These are phyloP conservation scores for Boletus huronensis DNA, from an alignment of 768 basidiomycete species.

Conservation along the genomic window DNA sequence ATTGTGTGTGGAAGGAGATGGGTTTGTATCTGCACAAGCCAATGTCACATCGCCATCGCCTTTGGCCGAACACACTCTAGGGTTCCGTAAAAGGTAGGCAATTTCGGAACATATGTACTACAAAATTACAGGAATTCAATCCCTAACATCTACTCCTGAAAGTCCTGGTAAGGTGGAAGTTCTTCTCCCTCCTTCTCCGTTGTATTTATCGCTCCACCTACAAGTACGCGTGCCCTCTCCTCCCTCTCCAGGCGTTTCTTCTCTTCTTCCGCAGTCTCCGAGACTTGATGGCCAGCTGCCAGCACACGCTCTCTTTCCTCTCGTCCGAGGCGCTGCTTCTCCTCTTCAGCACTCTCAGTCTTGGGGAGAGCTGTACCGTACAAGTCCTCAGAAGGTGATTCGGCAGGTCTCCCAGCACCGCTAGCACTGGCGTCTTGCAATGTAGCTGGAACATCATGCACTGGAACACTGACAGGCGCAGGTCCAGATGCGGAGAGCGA, in stretches of 20 bases:
- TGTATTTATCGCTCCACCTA: conserved; percentile 24
- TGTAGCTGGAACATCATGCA: not conserved
- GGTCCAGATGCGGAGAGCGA: conserved; percentile 62
- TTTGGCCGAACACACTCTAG: not conserved
- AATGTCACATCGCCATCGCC: not conserved
- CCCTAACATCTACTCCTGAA: conserved; percentile 16
- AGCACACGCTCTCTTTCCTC: conserved; percentile 51
- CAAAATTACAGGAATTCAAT: too few species aligned
- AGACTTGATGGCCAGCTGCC: conserved; percentile 17
- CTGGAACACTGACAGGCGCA: conserved; percentile 62
- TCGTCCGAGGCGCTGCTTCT: conserved; percentile 57
- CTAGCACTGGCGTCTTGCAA: not conserved
- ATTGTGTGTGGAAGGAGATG: conserved; percentile 9
- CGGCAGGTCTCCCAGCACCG: conserved; percentile 20
- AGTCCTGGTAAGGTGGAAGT: conserved; percentile 45
- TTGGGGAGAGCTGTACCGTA: conserved; percentile 26
- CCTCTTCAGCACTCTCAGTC: conserved; percentile 57
- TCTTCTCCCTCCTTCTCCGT: conserved; percentile 33
- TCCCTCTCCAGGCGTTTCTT: conserved; percentile 63
- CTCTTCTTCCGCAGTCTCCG: conserved; percentile 60
- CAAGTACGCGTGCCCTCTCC: conserved; percentile 55
- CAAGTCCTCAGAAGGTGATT: conserved; percentile 30
- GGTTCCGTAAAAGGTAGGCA: conserved; percentile 22
- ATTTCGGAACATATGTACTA: not conserved
- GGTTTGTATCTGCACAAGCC: not conserved